These are phyloP conservation scores for Tubosaeta sp. DNA, from an alignment of 768 basidiomycete species.

Conservation along the genomic window DNA sequence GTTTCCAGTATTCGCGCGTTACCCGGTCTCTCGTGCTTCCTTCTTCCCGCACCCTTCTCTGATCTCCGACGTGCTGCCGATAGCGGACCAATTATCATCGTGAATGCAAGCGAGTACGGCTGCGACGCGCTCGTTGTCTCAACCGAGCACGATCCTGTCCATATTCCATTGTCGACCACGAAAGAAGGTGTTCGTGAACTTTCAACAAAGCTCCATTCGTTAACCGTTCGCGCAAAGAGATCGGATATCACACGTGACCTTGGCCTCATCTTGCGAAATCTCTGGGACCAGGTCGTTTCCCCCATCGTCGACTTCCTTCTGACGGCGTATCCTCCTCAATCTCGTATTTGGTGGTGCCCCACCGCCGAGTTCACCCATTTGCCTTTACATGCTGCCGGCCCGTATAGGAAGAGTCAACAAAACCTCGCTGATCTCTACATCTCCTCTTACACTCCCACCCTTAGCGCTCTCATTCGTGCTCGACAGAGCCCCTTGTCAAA, in stretches of 20 bases:
- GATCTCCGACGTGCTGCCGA: neutral
- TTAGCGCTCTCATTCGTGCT: slow-evolving; percentile 3
- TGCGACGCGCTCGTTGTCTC: neutral
- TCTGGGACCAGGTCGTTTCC: neutral
- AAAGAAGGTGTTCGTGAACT: neutral
- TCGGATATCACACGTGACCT: neutral
- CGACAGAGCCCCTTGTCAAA: neutral
- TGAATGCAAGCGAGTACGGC: neutral
- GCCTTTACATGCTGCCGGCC: slow-evolving; percentile 20
- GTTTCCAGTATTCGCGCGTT: no score
- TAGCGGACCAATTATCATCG: neutral
- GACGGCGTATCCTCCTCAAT: no score
- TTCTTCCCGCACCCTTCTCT: neutral
- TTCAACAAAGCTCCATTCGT: neutral
- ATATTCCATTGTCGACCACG: neutral
- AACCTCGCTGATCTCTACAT: slow-evolving; percentile 7
- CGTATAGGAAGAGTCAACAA: slow-evolving; percentile 1
- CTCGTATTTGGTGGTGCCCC: slow-evolving; percentile 9
- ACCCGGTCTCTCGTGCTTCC: neutral
- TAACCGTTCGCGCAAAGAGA: neutral
- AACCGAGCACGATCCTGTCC: neutral
- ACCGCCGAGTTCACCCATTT: slow-evolving; percentile 6
- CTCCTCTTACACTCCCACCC: slow-evolving; percentile 12
- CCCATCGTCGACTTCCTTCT: neutral
- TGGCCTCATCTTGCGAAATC: neutral